Conservation (phyloP, 805 yeast genomes). For the Myxozyma neotropica region DNA sequence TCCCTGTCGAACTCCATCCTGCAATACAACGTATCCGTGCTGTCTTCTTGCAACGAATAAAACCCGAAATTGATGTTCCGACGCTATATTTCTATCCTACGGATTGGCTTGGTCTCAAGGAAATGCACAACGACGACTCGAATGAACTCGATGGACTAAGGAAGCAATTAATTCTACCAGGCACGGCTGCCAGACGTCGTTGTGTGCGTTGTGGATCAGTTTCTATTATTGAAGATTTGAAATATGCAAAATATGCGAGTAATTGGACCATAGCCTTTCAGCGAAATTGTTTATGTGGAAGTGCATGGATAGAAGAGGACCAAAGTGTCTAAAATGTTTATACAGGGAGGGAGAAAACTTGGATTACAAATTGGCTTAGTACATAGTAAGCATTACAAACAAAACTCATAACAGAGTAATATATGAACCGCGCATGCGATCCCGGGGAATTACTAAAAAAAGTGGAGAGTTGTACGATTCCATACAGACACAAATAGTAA, state of each 20-base stretch:
- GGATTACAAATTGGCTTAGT: not conserved
- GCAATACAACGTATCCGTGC: conserved; percentile 48
- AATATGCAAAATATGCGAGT: conserved; percentile 30
- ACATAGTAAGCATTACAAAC: not conserved
- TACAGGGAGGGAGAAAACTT: not conserved
- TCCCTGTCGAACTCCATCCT: conserved; percentile 51
- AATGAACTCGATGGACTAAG: conserved; percentile 43
- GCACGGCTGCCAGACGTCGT: conserved; percentile 46
- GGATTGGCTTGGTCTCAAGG: conserved; percentile 56
- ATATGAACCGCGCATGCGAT: not conserved
- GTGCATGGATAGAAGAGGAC: conserved; percentile 26
- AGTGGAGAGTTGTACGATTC: too few species aligned
- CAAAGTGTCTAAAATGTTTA: not conserved
- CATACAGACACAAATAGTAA: too few species aligned
- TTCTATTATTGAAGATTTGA: conserved; percentile 47
- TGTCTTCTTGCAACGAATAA: conserved; percentile 50
- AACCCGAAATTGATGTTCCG: conserved; percentile 53
- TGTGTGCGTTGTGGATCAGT: conserved; percentile 60
- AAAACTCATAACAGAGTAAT: too few species aligned
- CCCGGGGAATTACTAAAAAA: too few species aligned
- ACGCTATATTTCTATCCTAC: conserved; percentile 65
- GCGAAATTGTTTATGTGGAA: conserved; percentile 74
- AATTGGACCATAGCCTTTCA: conserved; percentile 68
- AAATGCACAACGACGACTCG: conserved; percentile 3
- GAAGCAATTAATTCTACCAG: conserved; percentile 43